Evolutionary conservation across 352 stramenopile species (phyloP).

Genomic region (Phytopythium delawarense): DNA sequence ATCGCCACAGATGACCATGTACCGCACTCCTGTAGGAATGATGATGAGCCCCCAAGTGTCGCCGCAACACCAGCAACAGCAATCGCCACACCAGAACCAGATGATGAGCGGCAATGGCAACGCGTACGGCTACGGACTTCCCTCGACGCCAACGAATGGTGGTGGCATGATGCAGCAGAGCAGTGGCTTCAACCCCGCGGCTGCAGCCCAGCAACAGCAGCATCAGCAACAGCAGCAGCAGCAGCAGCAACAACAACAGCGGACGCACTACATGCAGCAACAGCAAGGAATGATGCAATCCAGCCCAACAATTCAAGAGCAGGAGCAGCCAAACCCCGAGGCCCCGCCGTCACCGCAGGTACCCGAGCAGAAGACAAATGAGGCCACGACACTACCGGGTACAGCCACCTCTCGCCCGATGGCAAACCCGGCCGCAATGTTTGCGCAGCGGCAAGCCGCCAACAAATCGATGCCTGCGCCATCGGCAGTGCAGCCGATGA

Average conservation of each 20-base stretch:
- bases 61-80: slow-evolving; percentile 20
- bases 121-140: slow-evolving; percentile 29
- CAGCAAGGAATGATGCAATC: neutral
- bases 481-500: slow-evolving; percentile 7
- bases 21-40: slow-evolving; percentile 14
- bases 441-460: slow-evolving; percentile 36
- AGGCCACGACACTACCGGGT: slow-evolving; percentile 7
- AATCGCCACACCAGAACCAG: slow-evolving; percentile 23
- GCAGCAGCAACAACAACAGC: neutral
- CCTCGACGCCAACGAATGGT: slow-evolving; percentile 13
- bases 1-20: slow-evolving; percentile 28
- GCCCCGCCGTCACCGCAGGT: slow-evolving; percentile 15
- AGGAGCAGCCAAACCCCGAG: slow-evolving; percentile 24
- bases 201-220: slow-evolving; percentile 30
- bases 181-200: slow-evolving; percentile 26
- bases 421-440: slow-evolving; percentile 57
- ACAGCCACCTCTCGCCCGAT: slow-evolving; percentile 10
- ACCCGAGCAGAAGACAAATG: slow-evolving; percentile 15
- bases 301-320: slow-evolving; percentile 11
- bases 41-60: slow-evolving; percentile 25
- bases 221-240: slow-evolving; percentile 5
- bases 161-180: slow-evolving; percentile 14
- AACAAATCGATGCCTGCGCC: slow-evolving; percentile 17
- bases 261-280: neutral
- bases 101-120: slow-evolving; percentile 16